Evolutionary conservation across 768 basidiomycete genomes (phyloP), one percentile per base, ranked within the genome.

Genomic region (Trametes sanguinea): DNA sequence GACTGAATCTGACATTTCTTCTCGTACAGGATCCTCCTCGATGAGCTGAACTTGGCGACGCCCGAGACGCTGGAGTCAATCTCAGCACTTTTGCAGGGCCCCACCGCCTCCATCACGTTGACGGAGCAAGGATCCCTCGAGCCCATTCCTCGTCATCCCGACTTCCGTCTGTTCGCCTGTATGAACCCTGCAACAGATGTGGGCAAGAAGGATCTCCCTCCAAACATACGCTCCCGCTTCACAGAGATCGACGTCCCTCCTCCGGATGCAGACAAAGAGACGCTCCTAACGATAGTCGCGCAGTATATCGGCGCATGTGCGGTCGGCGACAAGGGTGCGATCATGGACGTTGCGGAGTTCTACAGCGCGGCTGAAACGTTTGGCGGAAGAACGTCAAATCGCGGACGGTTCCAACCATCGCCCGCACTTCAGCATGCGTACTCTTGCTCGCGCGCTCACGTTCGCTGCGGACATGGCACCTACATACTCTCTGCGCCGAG

Each of bases 131-230:
- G 95, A 0, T 89, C 93, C 9, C 75, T 98, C 56, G 92, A 95
- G 67, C 90, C 92, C 1, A 82, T 98, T 32, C 88, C 89, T 51
- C 89, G 97, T 0, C 97, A 99, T 73, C 87, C 94, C 16, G 89
- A 96, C 68, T 99, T 99, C 78, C 90, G 96, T 17, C 81, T 98
- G 4, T 98, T 98, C 69, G 95, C 95, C 4, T 99, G 97, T 73
- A 99, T 99, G 97, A 99, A 99, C 71, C 97, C 97, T 4, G 97
- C 97, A 0, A 99, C 95, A 3, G 97, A 99, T 68, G 91, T 98
- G 13, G 97, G 97, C 37, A 99, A 98, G 79, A 97, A 95, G 69
- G 96, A 98, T 69, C 86, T 99, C 0, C 93, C 94, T 16, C 88
- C 92, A 4, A 89, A 89, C 68, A 91, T 98, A 51, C 87, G 95